Evolutionary conservation across 2,329 filamentous ascomycete species (phyloP), one percentile per base, ranked within the genome.

Genomic region (Diplodia intermedia): DNA sequence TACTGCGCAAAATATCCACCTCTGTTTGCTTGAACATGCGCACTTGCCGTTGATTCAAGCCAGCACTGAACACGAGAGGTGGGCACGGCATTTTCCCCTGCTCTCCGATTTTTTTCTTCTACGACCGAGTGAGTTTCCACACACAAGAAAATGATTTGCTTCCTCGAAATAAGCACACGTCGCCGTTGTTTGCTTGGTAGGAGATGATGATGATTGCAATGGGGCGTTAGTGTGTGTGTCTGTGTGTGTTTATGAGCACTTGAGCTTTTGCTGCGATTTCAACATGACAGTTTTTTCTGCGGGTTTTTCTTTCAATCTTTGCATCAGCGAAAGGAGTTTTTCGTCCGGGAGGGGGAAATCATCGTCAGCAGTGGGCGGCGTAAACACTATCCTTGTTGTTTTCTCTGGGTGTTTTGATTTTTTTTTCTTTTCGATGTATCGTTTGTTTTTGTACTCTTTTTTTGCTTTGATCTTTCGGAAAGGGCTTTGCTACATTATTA

Each of bases 261-360:
- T 63, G 9, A 52, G 43, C 47, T 63, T 63, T 26, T 26, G 23
- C 23, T 63, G 31, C 31, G 7, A 43, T 31, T 50, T 14, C 11
- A 47, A n/a, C 40, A 33, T 47, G 23, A 33, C 6, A 36, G 26
- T 62, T 11, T 60, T 49, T 62, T 11, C 47, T 38, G 26, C 60
- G 18, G 26, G 26, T 26, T 33, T 33, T 47, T 61, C 31, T 38
- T 36, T 36, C 31, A 36, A 12, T 20, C 36, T 56, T 33, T 56
- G 60, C 60, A 63, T 63, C 60, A 63, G 60, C 60, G 60, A 63
- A 52, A 36, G 60, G 60, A 63, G 60, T 63, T 33, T 6, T 26
- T 62, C 31, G 36, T n/a, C 9, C 20, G 29, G 43, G 23, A 26
- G 23, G 23, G 23, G 38, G 60, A n/a, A 31, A 52, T 33, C 8